Percentiles rank a stretch among this genome's conserved stretches.
Conservation (phyloP, 2,329 filamentous ascomycete species). For the Xylariaceae sp. region DNA sequence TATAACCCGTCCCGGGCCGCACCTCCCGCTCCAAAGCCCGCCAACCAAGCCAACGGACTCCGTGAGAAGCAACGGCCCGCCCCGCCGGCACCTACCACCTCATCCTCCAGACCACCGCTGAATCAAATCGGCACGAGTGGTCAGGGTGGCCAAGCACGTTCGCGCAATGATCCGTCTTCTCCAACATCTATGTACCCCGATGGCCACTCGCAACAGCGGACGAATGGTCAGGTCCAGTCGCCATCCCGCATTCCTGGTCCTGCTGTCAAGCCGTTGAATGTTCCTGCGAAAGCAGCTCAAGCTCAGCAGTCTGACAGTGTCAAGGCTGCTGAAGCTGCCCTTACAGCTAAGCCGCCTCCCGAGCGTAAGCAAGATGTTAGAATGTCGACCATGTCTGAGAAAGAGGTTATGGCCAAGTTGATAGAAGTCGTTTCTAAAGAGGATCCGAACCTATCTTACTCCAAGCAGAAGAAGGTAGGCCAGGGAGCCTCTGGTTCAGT, state of each 20-base stretch:
- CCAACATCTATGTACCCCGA: slow-evolving; percentile 54
- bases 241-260: slow-evolving; percentile 53
- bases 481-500: slow-evolving; percentile 97
- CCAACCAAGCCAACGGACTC: slow-evolving; percentile 48
- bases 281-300: slow-evolving; percentile 59
- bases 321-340: slow-evolving; percentile 82
- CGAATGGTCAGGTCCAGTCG: slow-evolving; percentile 42
- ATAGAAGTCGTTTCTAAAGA: slow-evolving; percentile 94
- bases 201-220: slow-evolving; percentile 44
- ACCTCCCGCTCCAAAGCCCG: slow-evolving; percentile 66
- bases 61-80: slow-evolving; percentile 70
- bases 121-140: slow-evolving; percentile 43
- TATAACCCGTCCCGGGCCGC: slow-evolving; percentile 84
- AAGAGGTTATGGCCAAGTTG: slow-evolving; percentile 92
- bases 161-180: slow-evolving; percentile 43
- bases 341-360: slow-evolving; percentile 73
- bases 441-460: slow-evolving; percentile 90
- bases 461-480: slow-evolving; percentile 99
- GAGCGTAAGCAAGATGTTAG: slow-evolving; percentile 87
- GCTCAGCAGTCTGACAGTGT: slow-evolving; percentile 59
- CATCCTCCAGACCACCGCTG: slow-evolving; percentile 42
- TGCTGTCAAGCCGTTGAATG: slow-evolving; percentile 74
- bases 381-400: slow-evolving; percentile 98
- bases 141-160: slow-evolving; percentile 36
- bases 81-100: slow-evolving; percentile 58